phyloP scores from a whole-genome alignment of 257 asterid species.

The Verbena officinalis region DNA sequence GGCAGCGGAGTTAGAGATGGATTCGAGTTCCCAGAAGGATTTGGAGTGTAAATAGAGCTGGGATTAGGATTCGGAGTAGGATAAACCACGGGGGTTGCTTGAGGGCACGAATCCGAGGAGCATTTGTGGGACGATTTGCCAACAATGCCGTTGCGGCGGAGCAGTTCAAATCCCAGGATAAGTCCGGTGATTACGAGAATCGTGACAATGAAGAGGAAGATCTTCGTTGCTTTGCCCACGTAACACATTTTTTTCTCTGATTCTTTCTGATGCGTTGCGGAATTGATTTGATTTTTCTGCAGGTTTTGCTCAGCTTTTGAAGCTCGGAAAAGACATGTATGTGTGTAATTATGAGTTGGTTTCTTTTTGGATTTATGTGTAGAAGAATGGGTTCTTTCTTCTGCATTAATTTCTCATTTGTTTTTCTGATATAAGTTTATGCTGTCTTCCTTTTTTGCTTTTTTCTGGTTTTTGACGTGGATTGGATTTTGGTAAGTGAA shows the following conservation, averaged over 20 bases:
- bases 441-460: background rate
- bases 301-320: background rate
- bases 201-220: constrained; percentile 81
- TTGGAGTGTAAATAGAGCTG: constrained; percentile 26
- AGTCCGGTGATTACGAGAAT: constrained; percentile 60
- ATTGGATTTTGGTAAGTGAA: background rate
- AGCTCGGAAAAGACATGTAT: constrained; percentile 11
- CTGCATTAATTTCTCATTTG: background rate
- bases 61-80: constrained; percentile 42
- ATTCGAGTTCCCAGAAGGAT: constrained; percentile 26
- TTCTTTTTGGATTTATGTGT: constrained; percentile 29
- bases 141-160: constrained; percentile 33
- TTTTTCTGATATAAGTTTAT: background rate
- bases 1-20: constrained; percentile 19
- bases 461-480: constrained; percentile 14
- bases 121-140: constrained; percentile 41
- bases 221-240: constrained; percentile 96
- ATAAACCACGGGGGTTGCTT: constrained; percentile 37
- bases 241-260: constrained; percentile 48
- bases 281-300: constrained; percentile 8
- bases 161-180: constrained; percentile 58
- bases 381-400: constrained; percentile 15
- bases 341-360: constrained; percentile 33
- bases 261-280: background rate
- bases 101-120: constrained; percentile 51